Conservation (phyloP, 495 filamentous ascomycete genomes). For the Neurospora sp. region DNA sequence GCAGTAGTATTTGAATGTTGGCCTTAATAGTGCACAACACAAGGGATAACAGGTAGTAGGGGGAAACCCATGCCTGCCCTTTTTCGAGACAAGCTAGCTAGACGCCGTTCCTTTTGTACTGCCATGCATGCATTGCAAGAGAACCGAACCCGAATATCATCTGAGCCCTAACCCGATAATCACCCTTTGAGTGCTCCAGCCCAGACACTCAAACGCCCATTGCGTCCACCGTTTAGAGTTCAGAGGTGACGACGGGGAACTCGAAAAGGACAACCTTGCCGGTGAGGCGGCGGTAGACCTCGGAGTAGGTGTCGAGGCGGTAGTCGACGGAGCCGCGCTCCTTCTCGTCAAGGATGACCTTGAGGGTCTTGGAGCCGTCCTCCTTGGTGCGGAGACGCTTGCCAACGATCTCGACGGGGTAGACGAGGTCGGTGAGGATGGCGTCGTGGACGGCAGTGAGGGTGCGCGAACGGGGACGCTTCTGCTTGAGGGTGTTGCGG, state of each 20-base stretch:
- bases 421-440: constrained; percentile 92
- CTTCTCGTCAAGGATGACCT: constrained; percentile 99
- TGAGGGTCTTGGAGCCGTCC: constrained; percentile 93
- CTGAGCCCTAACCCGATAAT: constrained; percentile 19
- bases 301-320: constrained; percentile 95
- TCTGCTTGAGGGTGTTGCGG: constrained; percentile 89
- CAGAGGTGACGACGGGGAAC: constrained; percentile 74
- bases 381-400: constrained; percentile 95
- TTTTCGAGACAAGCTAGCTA: constrained; percentile 26
- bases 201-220: constrained; percentile 14
- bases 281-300: constrained; percentile 94
- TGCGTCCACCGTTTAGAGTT: constrained; percentile 55
- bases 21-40: neutral
- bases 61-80: constrained; percentile 3
- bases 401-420: constrained; percentile 98
- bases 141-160: constrained; percentile 22
- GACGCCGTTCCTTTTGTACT: constrained; percentile 29
- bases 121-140: constrained; percentile 20
- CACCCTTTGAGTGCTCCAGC: constrained; percentile 8
- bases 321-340: constrained; percentile 98
- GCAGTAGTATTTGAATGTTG: neutral
- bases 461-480: constrained; percentile 94
- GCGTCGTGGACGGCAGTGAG: constrained; percentile 96
- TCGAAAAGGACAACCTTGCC: constrained; percentile 92
- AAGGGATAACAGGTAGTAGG: neutral